Evolutionary conservation across 1,284 basidiomycete species (phyloP).

Genomic region (Rhodotorula sp.): DNA sequence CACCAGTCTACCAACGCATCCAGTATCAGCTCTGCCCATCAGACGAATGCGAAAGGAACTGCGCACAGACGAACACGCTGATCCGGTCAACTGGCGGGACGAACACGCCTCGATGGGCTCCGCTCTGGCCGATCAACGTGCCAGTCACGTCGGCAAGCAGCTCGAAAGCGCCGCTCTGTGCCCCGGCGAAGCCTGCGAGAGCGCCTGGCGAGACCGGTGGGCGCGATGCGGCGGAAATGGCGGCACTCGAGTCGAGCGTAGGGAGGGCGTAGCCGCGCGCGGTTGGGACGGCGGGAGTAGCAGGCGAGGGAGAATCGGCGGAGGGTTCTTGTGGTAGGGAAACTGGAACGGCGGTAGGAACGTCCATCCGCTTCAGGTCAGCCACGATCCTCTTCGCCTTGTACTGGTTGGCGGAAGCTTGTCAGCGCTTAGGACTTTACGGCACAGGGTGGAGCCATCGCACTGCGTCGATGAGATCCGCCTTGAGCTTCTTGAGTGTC

Average conservation of each 20-base stretch:
- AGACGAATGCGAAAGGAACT: not conserved
- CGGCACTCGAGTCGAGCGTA: not conserved
- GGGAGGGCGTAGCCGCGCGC: constrained; percentile 6
- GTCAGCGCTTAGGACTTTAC: not conserved
- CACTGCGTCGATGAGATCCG: constrained; percentile 15
- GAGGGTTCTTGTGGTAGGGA: not conserved
- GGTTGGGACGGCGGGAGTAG: not conserved
- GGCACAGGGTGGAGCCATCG: not conserved
- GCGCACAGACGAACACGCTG: constrained; percentile 34
- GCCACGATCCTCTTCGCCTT: constrained; percentile 30
- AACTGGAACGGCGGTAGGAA: not conserved
- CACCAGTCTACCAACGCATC: constrained; percentile 33
- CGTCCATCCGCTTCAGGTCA: constrained; percentile 34
- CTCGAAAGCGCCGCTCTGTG: constrained; percentile 32
- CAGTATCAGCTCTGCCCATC: not conserved
- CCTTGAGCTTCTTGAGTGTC: constrained; percentile 37
- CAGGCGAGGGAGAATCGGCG: not conserved
- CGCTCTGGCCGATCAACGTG: constrained; percentile 17
- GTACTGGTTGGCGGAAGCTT: not conserved
- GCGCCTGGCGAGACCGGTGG: constrained; percentile 12
- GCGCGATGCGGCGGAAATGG: not conserved
- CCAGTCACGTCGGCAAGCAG: constrained; percentile 34
- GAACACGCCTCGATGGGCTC: constrained; percentile 10
- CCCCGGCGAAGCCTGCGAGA: constrained; percentile 15
- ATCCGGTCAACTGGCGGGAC: constrained; percentile 27